These are phyloP conservation scores for Fusarium praegraminearum DNA, from an alignment of 2,329 filamentous ascomycete species.

Conservation along the genomic window DNA sequence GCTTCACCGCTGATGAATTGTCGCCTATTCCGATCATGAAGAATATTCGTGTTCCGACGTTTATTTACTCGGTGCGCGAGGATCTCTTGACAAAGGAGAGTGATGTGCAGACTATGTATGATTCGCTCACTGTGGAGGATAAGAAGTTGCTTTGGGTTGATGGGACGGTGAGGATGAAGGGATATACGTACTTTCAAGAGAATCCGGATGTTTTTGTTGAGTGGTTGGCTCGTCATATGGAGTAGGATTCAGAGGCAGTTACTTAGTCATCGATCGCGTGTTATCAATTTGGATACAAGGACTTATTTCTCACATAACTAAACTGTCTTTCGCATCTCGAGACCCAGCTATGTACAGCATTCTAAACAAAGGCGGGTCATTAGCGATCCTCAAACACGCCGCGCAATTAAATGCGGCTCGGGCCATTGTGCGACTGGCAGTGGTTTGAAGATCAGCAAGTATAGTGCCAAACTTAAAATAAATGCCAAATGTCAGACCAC, in stretches of 20 bases:
- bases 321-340: not conserved
- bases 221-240: conserved; percentile 5
- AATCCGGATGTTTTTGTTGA: not conserved
- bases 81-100: conserved; percentile 4
- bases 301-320: accelerated
- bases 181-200: conserved; percentile 6
- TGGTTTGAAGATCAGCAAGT: not conserved
- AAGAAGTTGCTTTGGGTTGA: conserved; percentile 2
- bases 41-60: not conserved
- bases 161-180: not conserved
- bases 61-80: conserved; percentile 3
- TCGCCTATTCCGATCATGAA: conserved; percentile 5
- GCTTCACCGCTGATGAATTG: not conserved
- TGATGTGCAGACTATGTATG: conserved; percentile 8
- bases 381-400: not conserved
- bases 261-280: accelerated
- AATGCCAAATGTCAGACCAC: not conserved
- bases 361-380: too few species aligned
- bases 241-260: not conserved
- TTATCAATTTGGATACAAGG: not conserved
- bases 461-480: not conserved
- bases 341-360: accelerated
- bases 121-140: not conserved
- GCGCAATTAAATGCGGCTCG: not conserved
- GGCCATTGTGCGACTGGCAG: not conserved